Conservation (phyloP, 106 monocot genomes). For the Acorus gramineus region DNA sequence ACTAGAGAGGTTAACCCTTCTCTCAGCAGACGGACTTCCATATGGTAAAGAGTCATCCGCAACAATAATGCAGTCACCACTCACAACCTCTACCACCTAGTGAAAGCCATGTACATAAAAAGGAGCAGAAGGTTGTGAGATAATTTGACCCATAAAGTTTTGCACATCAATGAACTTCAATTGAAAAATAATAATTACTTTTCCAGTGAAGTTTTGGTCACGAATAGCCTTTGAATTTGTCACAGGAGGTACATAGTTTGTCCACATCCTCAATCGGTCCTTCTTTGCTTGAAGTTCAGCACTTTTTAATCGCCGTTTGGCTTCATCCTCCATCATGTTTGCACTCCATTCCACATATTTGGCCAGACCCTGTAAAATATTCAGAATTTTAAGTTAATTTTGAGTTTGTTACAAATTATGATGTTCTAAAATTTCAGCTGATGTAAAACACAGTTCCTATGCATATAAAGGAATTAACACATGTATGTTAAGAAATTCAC, state of each 20-base stretch:
- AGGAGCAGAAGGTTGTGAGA: conserved; percentile 3
- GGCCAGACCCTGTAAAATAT: conserved; percentile 58
- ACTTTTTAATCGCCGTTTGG: conserved; percentile 58
- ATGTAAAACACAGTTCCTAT: neutral
- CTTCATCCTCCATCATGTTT: conserved; percentile 85
- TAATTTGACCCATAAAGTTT: neutral
- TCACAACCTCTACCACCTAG: conserved; percentile 71
- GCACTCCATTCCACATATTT: conserved; percentile 99
- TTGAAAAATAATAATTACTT: conserved; percentile 25
- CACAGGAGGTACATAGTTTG: conserved; percentile 68
- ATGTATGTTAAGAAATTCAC: conserved; percentile 27
- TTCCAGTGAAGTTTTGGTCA: conserved; percentile 90
- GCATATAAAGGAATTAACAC: neutral
- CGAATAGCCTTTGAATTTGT: conserved; percentile 91
- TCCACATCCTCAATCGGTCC: conserved; percentile 75
- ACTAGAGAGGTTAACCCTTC: conserved; percentile 93
- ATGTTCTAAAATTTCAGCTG: too few species aligned
- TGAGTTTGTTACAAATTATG: too few species aligned
- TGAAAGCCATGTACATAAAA: conserved; percentile 4
- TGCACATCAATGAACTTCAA: too few species aligned
- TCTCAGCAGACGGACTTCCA: conserved; percentile 78
- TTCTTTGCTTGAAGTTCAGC: conserved; percentile 97
- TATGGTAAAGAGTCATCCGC: conserved; percentile 82
- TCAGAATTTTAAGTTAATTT: neutral
- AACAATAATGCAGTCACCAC: conserved; percentile 73